A percentile compares a stretch with the other conserved stretches of the same genome.
phyloP scores from a whole-genome alignment of 2,329 filamentous ascomycete species.

The Fusarium albosuccineum region DNA sequence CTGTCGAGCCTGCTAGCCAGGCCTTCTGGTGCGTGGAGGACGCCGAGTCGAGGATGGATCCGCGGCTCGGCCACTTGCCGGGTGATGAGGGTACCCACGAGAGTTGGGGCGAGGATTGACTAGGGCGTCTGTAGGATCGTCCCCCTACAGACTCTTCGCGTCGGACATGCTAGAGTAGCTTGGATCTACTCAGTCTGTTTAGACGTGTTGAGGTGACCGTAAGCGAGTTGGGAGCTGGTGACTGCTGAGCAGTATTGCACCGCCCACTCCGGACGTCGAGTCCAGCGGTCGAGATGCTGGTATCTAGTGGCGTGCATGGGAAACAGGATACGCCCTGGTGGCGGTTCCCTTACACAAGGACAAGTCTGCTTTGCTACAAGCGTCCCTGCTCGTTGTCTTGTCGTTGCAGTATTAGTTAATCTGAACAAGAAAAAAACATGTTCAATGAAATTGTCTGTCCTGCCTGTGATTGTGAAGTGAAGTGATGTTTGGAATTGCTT shows the following conservation, averaged over 20 bases:
- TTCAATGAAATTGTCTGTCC: conserved; percentile 33
- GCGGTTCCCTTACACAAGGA: conserved; percentile 49
- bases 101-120: conserved; percentile 28
- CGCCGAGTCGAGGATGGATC: conserved; percentile 38
- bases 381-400: conserved; percentile 56
- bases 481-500: too few species aligned
- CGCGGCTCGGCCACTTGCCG: conserved; percentile 31
- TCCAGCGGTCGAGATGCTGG: conserved; percentile 52
- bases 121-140: conserved; percentile 46
- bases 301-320: conserved; percentile 46
- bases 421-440: conserved; percentile 48
- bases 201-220: conserved; percentile 26
- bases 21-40: conserved; percentile 34
- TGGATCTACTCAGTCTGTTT: conserved; percentile 30
- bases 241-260: conserved; percentile 40
- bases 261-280: conserved; percentile 37
- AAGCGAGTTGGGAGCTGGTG: conserved; percentile 30
- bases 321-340: conserved; percentile 49
- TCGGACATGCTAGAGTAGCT: conserved; percentile 32
- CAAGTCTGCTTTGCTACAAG: conserved; percentile 52
- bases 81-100: conserved; percentile 13
- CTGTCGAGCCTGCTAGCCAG: conserved; percentile 45
- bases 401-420: conserved; percentile 60
- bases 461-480: neutral
- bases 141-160: conserved; percentile 44